Conservation (phyloP, 192 early-diverging fungal species). For the Ambispora gerdemannii region DNA sequence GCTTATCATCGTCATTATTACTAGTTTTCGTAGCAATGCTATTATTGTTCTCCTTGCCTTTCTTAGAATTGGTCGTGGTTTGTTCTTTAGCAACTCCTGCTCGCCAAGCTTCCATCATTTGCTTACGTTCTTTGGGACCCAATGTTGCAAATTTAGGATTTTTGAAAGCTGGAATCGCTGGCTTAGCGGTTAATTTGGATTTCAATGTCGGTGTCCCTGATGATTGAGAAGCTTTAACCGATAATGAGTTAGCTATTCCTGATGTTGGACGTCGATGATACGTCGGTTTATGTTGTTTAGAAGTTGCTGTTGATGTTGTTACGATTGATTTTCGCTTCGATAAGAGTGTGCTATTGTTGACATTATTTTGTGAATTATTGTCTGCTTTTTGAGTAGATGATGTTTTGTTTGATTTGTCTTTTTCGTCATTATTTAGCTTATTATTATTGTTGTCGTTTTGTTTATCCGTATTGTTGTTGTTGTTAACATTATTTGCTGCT, state of each 20-base stretch:
- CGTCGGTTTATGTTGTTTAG: conserved; percentile 27
- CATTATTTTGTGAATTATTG: background rate
- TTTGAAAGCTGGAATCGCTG: conserved; percentile 27
- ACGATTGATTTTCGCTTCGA: background rate
- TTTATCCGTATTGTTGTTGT: too few species aligned
- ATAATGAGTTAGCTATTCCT: background rate
- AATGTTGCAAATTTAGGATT: conserved; percentile 30
- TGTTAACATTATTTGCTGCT: background rate
- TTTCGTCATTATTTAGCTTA: too few species aligned
- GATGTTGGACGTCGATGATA: background rate
- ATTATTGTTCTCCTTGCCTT: background rate
- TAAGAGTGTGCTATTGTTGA: too few species aligned
- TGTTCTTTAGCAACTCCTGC: conserved; percentile 37
- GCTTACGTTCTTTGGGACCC: conserved; percentile 34
- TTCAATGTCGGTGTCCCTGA: conserved; percentile 3
- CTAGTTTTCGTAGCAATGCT: background rate
- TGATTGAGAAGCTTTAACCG: conserved; percentile 14
- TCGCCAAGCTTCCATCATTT: conserved; percentile 44
- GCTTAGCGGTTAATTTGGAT: background rate
- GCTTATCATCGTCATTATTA: background rate
- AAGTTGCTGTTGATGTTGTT: background rate
- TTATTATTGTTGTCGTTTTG: too few species aligned
- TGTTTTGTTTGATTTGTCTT: background rate
- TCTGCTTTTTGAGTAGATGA: background rate
- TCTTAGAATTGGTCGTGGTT: background rate